A percentile compares a stretch with the other conserved stretches of the same genome.
Conservation (phyloP, 495 filamentous ascomycete genomes). For the Penicilliopsis zonata region DNA sequence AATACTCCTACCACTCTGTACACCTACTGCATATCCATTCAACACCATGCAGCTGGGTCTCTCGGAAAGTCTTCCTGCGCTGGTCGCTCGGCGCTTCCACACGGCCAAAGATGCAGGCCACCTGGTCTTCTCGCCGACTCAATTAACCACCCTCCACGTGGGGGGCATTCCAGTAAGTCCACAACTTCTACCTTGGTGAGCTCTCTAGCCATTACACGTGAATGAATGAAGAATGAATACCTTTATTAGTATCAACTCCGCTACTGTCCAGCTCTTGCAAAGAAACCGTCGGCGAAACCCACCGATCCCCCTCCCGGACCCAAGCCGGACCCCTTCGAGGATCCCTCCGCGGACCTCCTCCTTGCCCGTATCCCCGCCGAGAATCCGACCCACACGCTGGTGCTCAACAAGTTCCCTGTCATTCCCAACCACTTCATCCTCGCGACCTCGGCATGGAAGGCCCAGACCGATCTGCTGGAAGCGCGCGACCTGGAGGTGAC, state of each 20-base stretch:
- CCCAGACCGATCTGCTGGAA: constrained; percentile 59
- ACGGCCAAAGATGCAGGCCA: constrained; percentile 40
- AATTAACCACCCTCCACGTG: constrained; percentile 40
- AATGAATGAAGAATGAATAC: neutral
- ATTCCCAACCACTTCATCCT: constrained; percentile 74
- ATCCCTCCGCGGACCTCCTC: constrained; percentile 50
- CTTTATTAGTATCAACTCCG: constrained; percentile 58
- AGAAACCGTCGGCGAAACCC: constrained; percentile 49
- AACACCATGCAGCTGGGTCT: constrained; percentile 26
- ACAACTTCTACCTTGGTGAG: neutral
- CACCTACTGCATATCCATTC: constrained; percentile 3
- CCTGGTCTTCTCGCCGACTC: constrained; percentile 47
- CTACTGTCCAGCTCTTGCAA: constrained; percentile 63
- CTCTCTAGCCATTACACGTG: neutral
- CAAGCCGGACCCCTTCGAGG: constrained; percentile 63
- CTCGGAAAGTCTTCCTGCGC: constrained; percentile 33
- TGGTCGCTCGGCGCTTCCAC: constrained; percentile 42
- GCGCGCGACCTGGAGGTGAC: constrained; percentile 51
- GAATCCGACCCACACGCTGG: constrained; percentile 48
- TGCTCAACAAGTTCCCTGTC: constrained; percentile 76
- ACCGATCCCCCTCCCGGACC: constrained; percentile 16
- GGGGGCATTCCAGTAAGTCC: constrained; percentile 43
- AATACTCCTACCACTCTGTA: no score
- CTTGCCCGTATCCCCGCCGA: constrained; percentile 40
- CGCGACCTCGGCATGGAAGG: constrained; percentile 51